Evolutionary conservation across 2,329 filamentous ascomycete species (phyloP).

Genomic region (Fusarium buharicum): DNA sequence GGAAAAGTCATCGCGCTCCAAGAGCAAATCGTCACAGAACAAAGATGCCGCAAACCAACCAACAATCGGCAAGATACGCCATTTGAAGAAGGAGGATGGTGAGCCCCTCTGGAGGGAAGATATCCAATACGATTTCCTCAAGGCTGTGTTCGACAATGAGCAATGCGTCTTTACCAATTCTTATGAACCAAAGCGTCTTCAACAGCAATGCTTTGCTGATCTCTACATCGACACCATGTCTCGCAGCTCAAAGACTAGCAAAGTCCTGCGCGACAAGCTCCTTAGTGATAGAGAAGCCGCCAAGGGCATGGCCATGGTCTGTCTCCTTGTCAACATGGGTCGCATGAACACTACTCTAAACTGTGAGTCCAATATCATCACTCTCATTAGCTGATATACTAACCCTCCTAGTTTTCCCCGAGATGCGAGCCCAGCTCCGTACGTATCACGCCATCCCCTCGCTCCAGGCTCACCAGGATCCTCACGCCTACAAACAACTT

Average conservation of each 20-base stretch:
- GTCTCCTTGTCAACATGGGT: slow-evolving; percentile 94
- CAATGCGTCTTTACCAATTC: slow-evolving; percentile 86
- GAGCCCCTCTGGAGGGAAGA: slow-evolving; percentile 87
- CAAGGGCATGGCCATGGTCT: slow-evolving; percentile 99
- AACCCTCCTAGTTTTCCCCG: slow-evolving; percentile 83
- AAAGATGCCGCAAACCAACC: slow-evolving; percentile 52
- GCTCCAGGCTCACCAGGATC: slow-evolving; percentile 92
- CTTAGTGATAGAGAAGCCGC: slow-evolving; percentile 90
- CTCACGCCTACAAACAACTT: slow-evolving; percentile 95
- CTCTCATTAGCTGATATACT: neutral
- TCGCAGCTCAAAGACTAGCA: slow-evolving; percentile 98
- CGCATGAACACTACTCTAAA: slow-evolving; percentile 99
- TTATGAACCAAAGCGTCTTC: slow-evolving; percentile 71
- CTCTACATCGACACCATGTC: slow-evolving; percentile 99
- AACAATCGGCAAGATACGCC: slow-evolving; percentile 76
- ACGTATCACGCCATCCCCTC: slow-evolving; percentile 99
- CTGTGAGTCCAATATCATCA: slow-evolving; percentile 66
- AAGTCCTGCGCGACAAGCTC: slow-evolving; percentile 96
- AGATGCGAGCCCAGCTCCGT: slow-evolving; percentile 97
- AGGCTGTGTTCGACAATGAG: slow-evolving; percentile 80
- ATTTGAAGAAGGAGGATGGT: slow-evolving; percentile 89
- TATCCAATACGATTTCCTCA: slow-evolving; percentile 89
- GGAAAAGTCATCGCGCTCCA: slow-evolving; percentile 53
- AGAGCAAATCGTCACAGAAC: slow-evolving; percentile 49
- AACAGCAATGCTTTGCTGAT: slow-evolving; percentile 86